Conservation (phyloP, 2,329 filamentous ascomycete genomes). For the Tricladium varicosporioides region DNA sequence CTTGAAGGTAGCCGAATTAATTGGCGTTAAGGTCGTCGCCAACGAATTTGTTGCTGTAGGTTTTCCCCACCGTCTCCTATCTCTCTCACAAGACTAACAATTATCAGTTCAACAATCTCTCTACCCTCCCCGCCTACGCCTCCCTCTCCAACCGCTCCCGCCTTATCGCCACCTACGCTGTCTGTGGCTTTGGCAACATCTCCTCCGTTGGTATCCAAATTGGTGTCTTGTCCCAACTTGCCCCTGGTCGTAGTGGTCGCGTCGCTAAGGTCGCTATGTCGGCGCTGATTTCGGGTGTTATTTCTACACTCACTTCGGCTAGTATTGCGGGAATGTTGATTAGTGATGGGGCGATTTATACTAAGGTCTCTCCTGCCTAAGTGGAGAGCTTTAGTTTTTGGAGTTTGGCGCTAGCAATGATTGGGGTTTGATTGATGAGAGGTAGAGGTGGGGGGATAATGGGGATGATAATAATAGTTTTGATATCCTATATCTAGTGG, state of each 20-base stretch:
- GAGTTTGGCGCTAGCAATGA: too few species aligned
- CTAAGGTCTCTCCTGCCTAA: not conserved
- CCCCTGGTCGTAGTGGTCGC: conserved; percentile 70
- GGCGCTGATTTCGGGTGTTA: conserved; percentile 73
- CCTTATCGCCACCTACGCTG: conserved; percentile 82
- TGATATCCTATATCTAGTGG: too few species aligned
- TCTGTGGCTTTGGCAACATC: conserved; percentile 84
- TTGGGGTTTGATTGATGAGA: too few species aligned
- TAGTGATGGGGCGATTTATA: conserved; percentile 44
- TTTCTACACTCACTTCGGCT: conserved; percentile 77
- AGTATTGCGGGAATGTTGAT: conserved; percentile 75
- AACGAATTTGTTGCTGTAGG: conserved; percentile 36
- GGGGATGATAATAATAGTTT: too few species aligned
- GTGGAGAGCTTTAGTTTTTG: too few species aligned
- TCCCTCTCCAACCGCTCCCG: conserved; percentile 66
- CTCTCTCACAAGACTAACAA: not conserved
- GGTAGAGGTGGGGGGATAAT: too few species aligned
- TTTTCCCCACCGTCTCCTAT: not conserved
- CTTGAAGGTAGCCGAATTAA: conserved; percentile 72
- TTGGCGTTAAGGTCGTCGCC: conserved; percentile 81
- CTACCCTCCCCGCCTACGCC: conserved; percentile 49
- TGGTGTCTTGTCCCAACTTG: conserved; percentile 79
- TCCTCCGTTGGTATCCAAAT: conserved; percentile 87
- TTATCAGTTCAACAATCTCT: conserved; percentile 43
- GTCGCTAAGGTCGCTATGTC: conserved; percentile 74